These are phyloP conservation scores for Rhodotorula taiwanensis DNA, from an alignment of 768 basidiomycete species.

Conservation along the genomic window DNA sequence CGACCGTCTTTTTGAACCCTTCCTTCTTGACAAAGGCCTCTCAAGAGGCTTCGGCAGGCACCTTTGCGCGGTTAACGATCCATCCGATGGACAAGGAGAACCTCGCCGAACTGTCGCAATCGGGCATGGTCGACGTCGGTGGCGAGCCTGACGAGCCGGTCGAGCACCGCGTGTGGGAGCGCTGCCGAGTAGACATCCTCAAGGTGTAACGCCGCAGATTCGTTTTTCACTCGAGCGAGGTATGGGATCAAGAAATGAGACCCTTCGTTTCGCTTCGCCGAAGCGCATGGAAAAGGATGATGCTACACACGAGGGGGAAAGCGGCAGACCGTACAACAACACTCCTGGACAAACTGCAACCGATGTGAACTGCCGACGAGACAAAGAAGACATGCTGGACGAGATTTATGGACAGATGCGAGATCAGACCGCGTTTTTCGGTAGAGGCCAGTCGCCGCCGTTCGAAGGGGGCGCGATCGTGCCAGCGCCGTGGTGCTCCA, in stretches of 20 bases:
- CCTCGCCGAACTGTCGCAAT: constrained; percentile 12
- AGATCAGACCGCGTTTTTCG: too few species aligned
- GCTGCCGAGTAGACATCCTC: constrained; percentile 48
- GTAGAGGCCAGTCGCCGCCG: not conserved
- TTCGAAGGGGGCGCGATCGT: not conserved
- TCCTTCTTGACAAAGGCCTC: constrained; percentile 53
- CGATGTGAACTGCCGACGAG: too few species aligned
- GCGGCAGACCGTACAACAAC: too few species aligned
- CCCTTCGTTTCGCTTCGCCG: too few species aligned
- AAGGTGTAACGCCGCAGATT: constrained; percentile 41
- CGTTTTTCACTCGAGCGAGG: too few species aligned
- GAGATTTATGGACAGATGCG: too few species aligned
- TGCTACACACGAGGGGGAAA: too few species aligned
- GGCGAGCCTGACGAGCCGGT: constrained; percentile 34
- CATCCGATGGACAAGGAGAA: constrained; percentile 43
- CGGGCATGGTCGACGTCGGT: constrained; percentile 18
- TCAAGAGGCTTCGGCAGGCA: constrained; percentile 41
- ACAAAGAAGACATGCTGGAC: too few species aligned
- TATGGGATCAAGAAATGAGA: too few species aligned
- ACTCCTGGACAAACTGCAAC: too few species aligned
- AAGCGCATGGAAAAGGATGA: too few species aligned
- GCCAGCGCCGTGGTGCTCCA: not conserved
- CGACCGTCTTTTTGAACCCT: constrained; percentile 76
- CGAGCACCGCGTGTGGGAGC: constrained; percentile 46
- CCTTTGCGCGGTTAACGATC: constrained; percentile 46